Conservation (phyloP, 257 asterid genomes). For the Ocimum tenuiflorum region DNA sequence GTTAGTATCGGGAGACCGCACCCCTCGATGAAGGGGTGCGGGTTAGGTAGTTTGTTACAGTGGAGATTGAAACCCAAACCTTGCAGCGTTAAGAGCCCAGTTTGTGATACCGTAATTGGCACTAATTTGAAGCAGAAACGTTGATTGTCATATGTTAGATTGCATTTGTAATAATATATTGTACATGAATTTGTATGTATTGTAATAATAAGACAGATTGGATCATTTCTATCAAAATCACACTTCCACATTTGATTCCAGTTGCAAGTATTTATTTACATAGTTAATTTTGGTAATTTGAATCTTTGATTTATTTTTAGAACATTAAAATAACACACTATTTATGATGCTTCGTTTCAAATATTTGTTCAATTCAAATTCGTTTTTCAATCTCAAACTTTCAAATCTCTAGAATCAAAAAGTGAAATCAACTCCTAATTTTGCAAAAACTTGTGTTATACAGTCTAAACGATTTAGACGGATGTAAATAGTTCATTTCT, state of each 20-base stretch:
- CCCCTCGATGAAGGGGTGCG: slow-evolving; percentile 47
- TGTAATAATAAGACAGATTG: background rate
- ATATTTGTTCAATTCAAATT: no score
- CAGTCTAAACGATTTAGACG: no score
- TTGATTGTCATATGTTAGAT: background rate
- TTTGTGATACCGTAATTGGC: slow-evolving; percentile 34
- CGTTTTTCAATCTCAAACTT: no score
- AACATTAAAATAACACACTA: no score
- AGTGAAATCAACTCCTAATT: no score
- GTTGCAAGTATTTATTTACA: no score
- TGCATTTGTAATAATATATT: background rate
- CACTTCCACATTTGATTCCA: background rate
- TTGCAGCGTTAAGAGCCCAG: slow-evolving; percentile 50
- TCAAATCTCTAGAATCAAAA: no score
- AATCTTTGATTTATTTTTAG: no score
- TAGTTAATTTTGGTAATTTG: no score
- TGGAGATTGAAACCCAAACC: slow-evolving; percentile 59
- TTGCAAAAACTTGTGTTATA: no score
- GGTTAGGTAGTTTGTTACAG: slow-evolving; percentile 45
- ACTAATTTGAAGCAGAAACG: slow-evolving; percentile 25
- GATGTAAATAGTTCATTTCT: no score
- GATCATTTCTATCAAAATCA: background rate
- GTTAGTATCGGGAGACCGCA: slow-evolving; percentile 29
- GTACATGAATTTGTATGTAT: slow-evolving; percentile 4
- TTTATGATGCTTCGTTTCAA: no score